Evolutionary conservation across 139 green algal genomes (phyloP), one percentile per base, ranked within the genome.

Genomic region (Picochlorum sp.): DNA sequence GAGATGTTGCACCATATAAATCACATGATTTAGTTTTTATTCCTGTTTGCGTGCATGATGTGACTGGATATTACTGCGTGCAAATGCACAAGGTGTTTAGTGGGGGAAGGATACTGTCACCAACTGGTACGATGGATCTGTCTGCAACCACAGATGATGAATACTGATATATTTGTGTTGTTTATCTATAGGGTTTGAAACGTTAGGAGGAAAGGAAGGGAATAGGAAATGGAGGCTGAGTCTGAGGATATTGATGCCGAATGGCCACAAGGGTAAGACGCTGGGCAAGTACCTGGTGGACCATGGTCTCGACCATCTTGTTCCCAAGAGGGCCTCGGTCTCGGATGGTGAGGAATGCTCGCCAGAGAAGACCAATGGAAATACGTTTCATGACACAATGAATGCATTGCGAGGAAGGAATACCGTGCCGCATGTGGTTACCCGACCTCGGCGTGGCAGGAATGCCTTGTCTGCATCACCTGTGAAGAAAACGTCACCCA

Each of bases 151-250:
- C 34, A 41, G 0, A 13, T 5, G 34, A 30, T 6, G 28, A 30
- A 30, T 30, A 30, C 28, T 30, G 28, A 30, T 30, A 30, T 30
- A 30, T 30, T 30, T 30, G 28, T 30, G 28, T 30, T 30, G 28
- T 30, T 3, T 30, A 6, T 30, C 28, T 41, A 11, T 41, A 41
- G 47, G 15, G 18, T 70, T 70, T 70, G 64, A 70, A 49, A 23
- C 11, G 0, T 5, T n/a, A 18, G 64, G 50, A 4, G 64, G 64
- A 20, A 70, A 63, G 50, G 64, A 41, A n/a, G 14, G 16, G 13
- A 52, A 45, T 49, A 59, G 64, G 30, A 70, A 70, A 60, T 70
- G 64, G 64, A 24, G 64, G 9, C 21, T 52, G 3, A 55, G 47
- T 49, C 31, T 70, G 4, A 44, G 64, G 50, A 21, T 54, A 21